Evolutionary conservation across 2,329 filamentous ascomycete genomes (phyloP).

Genomic region (Ascocoryne sarcoides): DNA sequence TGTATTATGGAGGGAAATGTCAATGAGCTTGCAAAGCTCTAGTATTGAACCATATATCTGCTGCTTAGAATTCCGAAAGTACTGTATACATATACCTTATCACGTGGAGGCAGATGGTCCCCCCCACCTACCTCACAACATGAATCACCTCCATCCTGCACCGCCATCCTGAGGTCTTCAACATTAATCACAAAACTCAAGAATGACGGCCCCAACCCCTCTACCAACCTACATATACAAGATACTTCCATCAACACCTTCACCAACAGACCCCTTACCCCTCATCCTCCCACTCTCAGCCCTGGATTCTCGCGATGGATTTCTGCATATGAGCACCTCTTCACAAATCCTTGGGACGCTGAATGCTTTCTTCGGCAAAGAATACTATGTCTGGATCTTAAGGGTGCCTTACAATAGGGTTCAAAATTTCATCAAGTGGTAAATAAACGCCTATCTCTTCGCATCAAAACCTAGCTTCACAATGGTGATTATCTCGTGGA

Average conservation of each 20-base stretch:
- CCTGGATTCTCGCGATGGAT: conserved; percentile 22
- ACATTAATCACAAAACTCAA: no score
- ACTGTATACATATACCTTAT: no score
- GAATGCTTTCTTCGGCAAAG: conserved; percentile 18
- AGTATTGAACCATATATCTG: no score
- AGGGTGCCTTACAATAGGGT: conserved; percentile 20
- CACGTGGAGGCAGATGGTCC: no score
- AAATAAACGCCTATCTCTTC: no score
- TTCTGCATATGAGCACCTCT: conserved; percentile 23
- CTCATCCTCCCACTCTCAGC: conserved; percentile 20
- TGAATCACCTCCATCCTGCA: no score
- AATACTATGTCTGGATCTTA: conserved; percentile 18
- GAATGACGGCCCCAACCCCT: conserved; percentile 12
- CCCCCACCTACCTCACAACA: no score
- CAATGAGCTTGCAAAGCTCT: no score
- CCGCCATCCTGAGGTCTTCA: no score
- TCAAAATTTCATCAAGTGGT: conserved; percentile 17
- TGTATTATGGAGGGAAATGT: no score
- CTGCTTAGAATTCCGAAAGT: no score
- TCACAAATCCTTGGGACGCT: conserved; percentile 22
- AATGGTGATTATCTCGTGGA: no score
- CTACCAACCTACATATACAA: conserved; percentile 27
- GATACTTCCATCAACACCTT: conserved; percentile 20
- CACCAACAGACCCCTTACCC: conserved; percentile 20
- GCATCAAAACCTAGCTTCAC: neutral